Percentiles rank a stretch among this genome's conserved stretches.
Conservation (phyloP, 352 stramenopile species). For the Globisporangium spinosum region DNA sequence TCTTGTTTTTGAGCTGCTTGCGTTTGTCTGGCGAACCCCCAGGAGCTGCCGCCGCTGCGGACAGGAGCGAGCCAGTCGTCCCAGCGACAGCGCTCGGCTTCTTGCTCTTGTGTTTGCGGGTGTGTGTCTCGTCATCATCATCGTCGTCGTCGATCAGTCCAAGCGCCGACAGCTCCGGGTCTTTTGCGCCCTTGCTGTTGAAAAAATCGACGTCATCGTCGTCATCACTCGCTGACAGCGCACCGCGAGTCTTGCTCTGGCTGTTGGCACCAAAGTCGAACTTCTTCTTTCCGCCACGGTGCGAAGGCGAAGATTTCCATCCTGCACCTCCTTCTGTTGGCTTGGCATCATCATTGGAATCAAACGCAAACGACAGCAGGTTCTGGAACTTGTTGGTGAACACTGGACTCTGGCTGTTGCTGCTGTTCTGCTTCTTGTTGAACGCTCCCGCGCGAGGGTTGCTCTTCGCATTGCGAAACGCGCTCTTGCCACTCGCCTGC, state of each 20-base stretch:
- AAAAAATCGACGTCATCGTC: conserved; percentile 23
- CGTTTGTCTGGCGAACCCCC: conserved; percentile 27
- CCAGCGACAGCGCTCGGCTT: conserved; percentile 11
- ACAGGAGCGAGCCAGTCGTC: conserved; percentile 30
- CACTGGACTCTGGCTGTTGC: conserved; percentile 29
- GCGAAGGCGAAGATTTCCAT: not conserved
- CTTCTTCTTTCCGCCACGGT: conserved; percentile 14
- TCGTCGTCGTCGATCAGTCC: conserved; percentile 32
- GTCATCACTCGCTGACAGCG: conserved; percentile 12
- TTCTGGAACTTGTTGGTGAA: conserved; percentile 88
- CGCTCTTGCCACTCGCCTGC: conserved; percentile 1
- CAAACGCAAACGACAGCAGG: conserved; percentile 65
- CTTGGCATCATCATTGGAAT: conserved; percentile 28
- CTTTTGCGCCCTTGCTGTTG: conserved; percentile 28
- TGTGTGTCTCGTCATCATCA: conserved; percentile 21
- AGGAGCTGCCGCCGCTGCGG: conserved; percentile 19
- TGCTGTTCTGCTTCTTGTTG: conserved; percentile 23
- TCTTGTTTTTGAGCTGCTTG: conserved; percentile 67
- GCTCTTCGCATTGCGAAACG: conserved; percentile 16
- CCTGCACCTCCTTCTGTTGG: not conserved
- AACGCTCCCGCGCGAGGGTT: conserved; percentile 11
- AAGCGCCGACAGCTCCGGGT: conserved; percentile 44
- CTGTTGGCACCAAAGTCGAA: conserved; percentile 21
- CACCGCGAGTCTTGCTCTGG: conserved; percentile 3
- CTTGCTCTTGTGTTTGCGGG: conserved; percentile 38